These are phyloP conservation scores for Metarhizium brunneum DNA, from an alignment of 2,329 filamentous ascomycete genomes.

Conservation along the genomic window DNA sequence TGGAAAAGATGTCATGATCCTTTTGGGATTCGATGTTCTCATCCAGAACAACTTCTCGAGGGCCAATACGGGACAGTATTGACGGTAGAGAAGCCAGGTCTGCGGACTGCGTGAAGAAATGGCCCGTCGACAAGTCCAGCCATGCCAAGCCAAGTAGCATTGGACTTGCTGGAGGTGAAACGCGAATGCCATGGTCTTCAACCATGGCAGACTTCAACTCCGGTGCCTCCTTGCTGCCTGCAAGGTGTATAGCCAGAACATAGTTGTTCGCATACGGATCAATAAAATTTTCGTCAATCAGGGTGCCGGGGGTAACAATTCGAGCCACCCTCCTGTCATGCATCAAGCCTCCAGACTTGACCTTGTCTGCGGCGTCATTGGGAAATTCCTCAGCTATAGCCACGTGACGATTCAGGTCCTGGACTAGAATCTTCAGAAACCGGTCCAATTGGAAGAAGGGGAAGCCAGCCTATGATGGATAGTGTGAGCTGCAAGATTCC, in stretches of 20 bases:
- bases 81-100: constrained; percentile 66
- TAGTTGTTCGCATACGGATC: constrained; percentile 92
- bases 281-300: constrained; percentile 97
- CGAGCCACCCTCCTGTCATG: constrained; percentile 80
- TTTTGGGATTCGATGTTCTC: constrained; percentile 47
- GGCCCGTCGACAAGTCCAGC: constrained; percentile 90
- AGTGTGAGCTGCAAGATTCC: not conserved
- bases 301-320: constrained; percentile 85
- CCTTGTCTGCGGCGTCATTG: constrained; percentile 58
- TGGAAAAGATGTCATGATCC: constrained; percentile 51
- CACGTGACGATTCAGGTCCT: constrained; percentile 84
- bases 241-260: constrained; percentile 67
- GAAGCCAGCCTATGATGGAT: constrained; percentile 64
- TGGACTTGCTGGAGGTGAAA: constrained; percentile 4
- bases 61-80: constrained; percentile 70
- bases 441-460: constrained; percentile 88
- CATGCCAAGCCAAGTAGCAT: constrained; percentile 69
- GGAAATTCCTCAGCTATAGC: constrained; percentile 91
- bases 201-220: not conserved
- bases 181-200: constrained; percentile 2
- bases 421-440: constrained; percentile 85
- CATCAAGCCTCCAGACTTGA: constrained; percentile 68
- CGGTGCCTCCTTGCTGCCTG: not conserved
- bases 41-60: constrained; percentile 76
- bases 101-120: constrained; percentile 78